These are phyloP conservation scores for Russula sp. DNA, from an alignment of 768 basidiomycete genomes.

Conservation along the genomic window DNA sequence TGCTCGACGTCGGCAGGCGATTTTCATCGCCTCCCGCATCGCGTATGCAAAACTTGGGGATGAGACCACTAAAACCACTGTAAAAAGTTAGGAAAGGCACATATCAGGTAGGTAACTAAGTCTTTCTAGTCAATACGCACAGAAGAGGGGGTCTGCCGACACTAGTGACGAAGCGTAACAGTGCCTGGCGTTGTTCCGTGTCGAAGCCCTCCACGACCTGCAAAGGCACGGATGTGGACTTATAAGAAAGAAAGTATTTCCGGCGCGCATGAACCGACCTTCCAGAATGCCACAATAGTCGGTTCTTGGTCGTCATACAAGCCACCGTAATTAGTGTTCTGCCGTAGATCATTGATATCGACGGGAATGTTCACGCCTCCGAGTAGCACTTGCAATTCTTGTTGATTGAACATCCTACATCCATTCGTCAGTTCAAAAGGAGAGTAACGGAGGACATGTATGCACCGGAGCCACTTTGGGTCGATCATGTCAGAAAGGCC, in stretches of 20 bases:
- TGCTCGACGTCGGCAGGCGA: constrained; percentile 73
- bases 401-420: constrained; percentile 92
- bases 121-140: constrained; percentile 42
- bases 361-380: constrained; percentile 86
- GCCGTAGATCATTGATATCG: constrained; percentile 75
- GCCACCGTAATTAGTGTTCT: constrained; percentile 81
- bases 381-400: constrained; percentile 88
- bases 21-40: constrained; percentile 71
- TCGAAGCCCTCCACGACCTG: constrained; percentile 77
- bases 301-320: constrained; percentile 65
- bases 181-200: constrained; percentile 70
- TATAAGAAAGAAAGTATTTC: neutral
- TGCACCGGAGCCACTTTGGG: constrained; percentile 76
- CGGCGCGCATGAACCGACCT: constrained; percentile 42
- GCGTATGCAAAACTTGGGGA: constrained; percentile 86
- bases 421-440: neutral
- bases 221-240: neutral
- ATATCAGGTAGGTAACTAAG: neutral
- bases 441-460: neutral
- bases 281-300: constrained; percentile 83
- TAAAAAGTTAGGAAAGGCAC: neutral
- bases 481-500: constrained; percentile 92
- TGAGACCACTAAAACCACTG: constrained; percentile 82
- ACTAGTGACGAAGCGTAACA: constrained; percentile 91
- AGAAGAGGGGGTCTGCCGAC: constrained; percentile 86